phyloP scores from a whole-genome alignment of 371 early-diverging fungal species.

The Antonospora locustae region DNA sequence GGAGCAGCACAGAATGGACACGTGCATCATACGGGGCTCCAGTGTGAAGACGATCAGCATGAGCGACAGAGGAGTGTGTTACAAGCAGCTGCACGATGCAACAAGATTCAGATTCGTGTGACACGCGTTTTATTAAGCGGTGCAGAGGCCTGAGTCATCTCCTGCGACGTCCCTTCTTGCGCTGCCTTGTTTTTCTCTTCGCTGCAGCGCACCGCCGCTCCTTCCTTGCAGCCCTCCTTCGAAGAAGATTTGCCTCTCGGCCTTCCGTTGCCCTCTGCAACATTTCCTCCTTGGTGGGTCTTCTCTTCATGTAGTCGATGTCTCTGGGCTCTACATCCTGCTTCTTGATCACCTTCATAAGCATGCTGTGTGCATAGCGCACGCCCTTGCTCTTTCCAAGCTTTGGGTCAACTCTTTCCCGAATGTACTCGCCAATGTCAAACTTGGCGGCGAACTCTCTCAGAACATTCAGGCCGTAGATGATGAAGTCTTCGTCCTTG shows the following conservation, averaged over 20 bases:
- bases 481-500: conserved; percentile 47
- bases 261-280: conserved; percentile 23
- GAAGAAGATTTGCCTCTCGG: conserved; percentile 7
- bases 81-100: too few species aligned
- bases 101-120: too few species aligned
- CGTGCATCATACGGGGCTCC: conserved; percentile 32
- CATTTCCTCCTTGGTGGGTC: conserved; percentile 44
- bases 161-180: too few species aligned
- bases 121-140: too few species aligned
- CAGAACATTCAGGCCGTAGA: conserved; percentile 44
- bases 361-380: conserved; percentile 18
- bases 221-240: too few species aligned
- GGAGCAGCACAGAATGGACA: neutral
- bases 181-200: too few species aligned
- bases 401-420: conserved; percentile 19
- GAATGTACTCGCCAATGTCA: conserved; percentile 9
- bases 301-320: conserved; percentile 24
- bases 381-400: conserved; percentile 21
- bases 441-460: conserved; percentile 31
- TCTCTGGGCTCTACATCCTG: conserved; percentile 14
- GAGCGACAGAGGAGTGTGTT: too few species aligned
- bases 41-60: conserved; percentile 15
- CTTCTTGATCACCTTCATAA: conserved; percentile 27
- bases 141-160: too few species aligned
- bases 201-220: too few species aligned